Evolutionary conservation across 192 early-diverging fungal species (phyloP), one percentile per base, ranked within the genome.

Genomic region (Backusella parvicylindrica): DNA sequence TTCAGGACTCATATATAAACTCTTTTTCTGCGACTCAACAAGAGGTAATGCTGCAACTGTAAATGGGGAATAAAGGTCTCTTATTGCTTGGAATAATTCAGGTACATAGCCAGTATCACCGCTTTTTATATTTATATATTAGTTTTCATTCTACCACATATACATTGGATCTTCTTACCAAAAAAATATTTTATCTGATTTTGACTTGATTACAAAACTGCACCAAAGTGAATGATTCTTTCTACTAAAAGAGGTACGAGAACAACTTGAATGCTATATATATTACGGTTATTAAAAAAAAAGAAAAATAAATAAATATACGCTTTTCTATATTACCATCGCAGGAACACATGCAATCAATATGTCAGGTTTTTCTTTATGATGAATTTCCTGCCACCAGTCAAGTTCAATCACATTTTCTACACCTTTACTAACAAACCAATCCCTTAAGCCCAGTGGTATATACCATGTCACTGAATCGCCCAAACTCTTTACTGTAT

Each of bases 311-410:
- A 71, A 43, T 76, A n/a, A n/a, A n/a, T n/a, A n/a, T n/a, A n/a
- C n/a, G n/a, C n/a, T 78, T 80, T 3, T 56, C 18, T 43, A 43
- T 64, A 26, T 72, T 82, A 73, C 78, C 83, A 75, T 82, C 16
- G 77, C 70, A 21, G 81, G 81, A 18, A 82, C 77, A 23, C 76
- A 75, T n/a, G 77, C 81, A 68, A 82, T 79, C 9, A 79, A 67
- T n/a, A 89, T 78, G 26, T 70, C 70, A 21, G 85, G 86, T 49
- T 71, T 66, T 50, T 68, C 60, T 26, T 78, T 80, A 64, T 86
- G 86, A 37, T 70, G 70, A 41, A 79, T 80, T 73, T 89, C 86
- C 73, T 87, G 84, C 88, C 86, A 89, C 86, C 86, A 89, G 70
- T 87, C 86, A 12, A 87, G 70, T 69, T 89, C 88, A 26, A 87